These are phyloP conservation scores for Sanguinoderma infundibulare DNA, from an alignment of 1,284 basidiomycete species.

Conservation along the genomic window DNA sequence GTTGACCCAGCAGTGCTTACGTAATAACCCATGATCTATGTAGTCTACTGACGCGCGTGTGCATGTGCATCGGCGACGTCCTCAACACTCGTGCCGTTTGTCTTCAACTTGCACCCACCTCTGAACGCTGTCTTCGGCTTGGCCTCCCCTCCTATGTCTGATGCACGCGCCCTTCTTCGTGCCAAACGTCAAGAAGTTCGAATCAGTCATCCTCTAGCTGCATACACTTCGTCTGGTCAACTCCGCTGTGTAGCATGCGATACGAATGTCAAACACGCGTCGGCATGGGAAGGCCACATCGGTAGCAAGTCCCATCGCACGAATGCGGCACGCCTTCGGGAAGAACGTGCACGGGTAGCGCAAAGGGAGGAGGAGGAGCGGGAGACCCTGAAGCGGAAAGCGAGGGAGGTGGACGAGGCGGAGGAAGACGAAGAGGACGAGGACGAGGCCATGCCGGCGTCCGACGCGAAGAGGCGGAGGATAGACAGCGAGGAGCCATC, in stretches of 20 bases:
- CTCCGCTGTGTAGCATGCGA: slow-evolving; percentile 73
- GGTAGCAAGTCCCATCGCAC: slow-evolving; percentile 78
- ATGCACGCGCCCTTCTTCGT: slow-evolving; percentile 75
- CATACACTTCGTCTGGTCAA: slow-evolving; percentile 66
- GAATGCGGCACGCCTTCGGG: slow-evolving; percentile 57
- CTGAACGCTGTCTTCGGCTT: neutral
- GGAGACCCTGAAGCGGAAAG: slow-evolving; percentile 47
- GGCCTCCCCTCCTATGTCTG: slow-evolving; percentile 54
- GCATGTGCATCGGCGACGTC: slow-evolving; percentile 1
- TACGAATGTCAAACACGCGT: slow-evolving; percentile 67
- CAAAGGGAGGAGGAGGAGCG: slow-evolving; percentile 31
- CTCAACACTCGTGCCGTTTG: neutral
- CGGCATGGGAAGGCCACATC: slow-evolving; percentile 86
- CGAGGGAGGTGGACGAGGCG: slow-evolving; percentile 40
- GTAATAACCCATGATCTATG: slow-evolving; percentile 18
- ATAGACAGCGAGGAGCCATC: slow-evolving; percentile 19
- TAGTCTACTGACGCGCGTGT: slow-evolving; percentile 9
- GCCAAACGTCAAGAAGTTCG: slow-evolving; percentile 76
- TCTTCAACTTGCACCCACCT: neutral
- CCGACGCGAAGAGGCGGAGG: slow-evolving; percentile 20
- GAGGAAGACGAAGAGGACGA: slow-evolving; percentile 37
- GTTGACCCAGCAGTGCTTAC: slow-evolving; percentile 22
- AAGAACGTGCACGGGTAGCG: slow-evolving; percentile 46
- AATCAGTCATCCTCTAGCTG: slow-evolving; percentile 72
- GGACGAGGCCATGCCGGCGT: slow-evolving; percentile 6